phyloP scores from a whole-genome alignment of 2,329 filamentous ascomycete species.

The Pyricularia grisea region DNA sequence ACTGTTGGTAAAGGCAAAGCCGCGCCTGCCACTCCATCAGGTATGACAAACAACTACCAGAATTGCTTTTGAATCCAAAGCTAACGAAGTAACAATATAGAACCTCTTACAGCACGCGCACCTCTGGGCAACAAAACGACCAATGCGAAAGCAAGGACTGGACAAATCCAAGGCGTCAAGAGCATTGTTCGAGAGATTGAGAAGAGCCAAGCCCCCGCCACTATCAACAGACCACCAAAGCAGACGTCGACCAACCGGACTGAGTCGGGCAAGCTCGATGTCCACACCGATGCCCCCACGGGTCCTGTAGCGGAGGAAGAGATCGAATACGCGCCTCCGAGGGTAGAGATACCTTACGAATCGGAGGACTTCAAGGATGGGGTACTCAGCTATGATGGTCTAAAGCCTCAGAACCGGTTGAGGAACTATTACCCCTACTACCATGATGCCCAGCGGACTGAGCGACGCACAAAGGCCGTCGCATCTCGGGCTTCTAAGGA shows the following conservation, averaged over 20 bases:
- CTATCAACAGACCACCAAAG: slow-evolving; percentile 45
- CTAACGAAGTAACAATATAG: slow-evolving; percentile 23
- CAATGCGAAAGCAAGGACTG: slow-evolving; percentile 67
- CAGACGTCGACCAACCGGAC: slow-evolving; percentile 7
- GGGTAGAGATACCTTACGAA: slow-evolving; percentile 54
- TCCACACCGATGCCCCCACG: slow-evolving; percentile 44
- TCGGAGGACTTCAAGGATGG: slow-evolving; percentile 57
- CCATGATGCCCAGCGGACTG: slow-evolving; percentile 34
- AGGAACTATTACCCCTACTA: slow-evolving; percentile 54
- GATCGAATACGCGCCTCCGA: slow-evolving; percentile 83
- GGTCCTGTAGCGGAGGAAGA: slow-evolving; percentile 54
- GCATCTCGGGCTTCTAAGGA: slow-evolving; percentile 27
- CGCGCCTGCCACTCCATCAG: slow-evolving; percentile 70
- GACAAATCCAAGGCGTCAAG: slow-evolving; percentile 53
- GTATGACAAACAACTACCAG: slow-evolving; percentile 35
- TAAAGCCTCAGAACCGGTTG: slow-evolving; percentile 49
- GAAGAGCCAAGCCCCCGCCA: slow-evolving; percentile 52
- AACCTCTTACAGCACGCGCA: slow-evolving; percentile 57
- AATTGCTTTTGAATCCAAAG: neutral
- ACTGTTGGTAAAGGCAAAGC: slow-evolving; percentile 45
- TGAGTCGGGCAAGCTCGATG: slow-evolving; percentile 51
- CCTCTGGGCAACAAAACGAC: slow-evolving; percentile 92
- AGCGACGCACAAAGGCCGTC: neutral
- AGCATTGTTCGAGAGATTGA: slow-evolving; percentile 48
- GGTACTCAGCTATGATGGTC: slow-evolving; percentile 44